These are phyloP conservation scores for Hortaea sp. DNA, from an alignment of 2,329 filamentous ascomycete genomes.

Conservation along the genomic window DNA sequence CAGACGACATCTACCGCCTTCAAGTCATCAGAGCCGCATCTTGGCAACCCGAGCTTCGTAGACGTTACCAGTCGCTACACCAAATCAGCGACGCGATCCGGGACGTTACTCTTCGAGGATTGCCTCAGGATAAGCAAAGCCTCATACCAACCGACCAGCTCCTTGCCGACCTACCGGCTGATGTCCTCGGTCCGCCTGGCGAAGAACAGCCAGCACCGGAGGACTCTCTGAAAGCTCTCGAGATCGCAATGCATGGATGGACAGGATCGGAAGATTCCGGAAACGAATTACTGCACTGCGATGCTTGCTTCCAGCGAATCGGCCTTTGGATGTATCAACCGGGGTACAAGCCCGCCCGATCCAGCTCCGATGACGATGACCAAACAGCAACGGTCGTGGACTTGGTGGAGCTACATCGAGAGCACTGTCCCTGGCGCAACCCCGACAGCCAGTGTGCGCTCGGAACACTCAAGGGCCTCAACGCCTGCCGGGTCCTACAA, in stretches of 20 bases:
- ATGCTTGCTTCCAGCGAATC: constrained; percentile 76
- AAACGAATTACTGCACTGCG: constrained; percentile 67
- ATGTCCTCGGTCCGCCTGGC: constrained; percentile 14
- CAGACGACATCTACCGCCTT: constrained; percentile 59
- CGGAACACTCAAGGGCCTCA: constrained; percentile 22
- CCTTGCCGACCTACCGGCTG: constrained; percentile 17
- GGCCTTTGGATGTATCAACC: constrained; percentile 89
- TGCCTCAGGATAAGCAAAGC: constrained; percentile 5
- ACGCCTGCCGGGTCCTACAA: constrained; percentile 23
- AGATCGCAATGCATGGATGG: constrained; percentile 38
- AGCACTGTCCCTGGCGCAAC: constrained; percentile 30
- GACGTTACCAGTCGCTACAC: constrained; percentile 17
- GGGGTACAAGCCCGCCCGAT: constrained; percentile 28
- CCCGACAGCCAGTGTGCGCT: constrained; percentile 21
- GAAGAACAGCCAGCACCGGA: constrained; percentile 3
- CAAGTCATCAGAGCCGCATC: constrained; percentile 28
- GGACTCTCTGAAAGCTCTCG: constrained; percentile 14
- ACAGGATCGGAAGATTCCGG: constrained; percentile 48
- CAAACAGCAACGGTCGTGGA: constrained; percentile 14
- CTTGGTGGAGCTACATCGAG: constrained; percentile 26
- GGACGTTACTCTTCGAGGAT: constrained; percentile 11
- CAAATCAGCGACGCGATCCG: constrained; percentile 17
- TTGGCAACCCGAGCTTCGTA: constrained; percentile 25
- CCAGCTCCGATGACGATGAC: constrained; percentile 22
- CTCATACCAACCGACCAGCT: constrained; percentile 11